Evolutionary conservation across 1,284 basidiomycete species (phyloP).

Genomic region (Puccinia hordei): DNA sequence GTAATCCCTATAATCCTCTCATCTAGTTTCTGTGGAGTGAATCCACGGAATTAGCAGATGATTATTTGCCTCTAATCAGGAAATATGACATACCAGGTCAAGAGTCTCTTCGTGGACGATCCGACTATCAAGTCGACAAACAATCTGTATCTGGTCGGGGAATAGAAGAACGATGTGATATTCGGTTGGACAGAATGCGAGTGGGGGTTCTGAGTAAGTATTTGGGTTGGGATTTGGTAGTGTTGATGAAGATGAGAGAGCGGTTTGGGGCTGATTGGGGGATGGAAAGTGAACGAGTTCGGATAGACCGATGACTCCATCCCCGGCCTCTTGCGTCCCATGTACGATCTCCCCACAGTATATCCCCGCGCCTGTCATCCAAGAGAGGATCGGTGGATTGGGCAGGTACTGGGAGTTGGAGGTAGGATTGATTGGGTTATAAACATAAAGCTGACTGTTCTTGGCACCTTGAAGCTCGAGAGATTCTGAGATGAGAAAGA

Average conservation of each 20-base stretch:
- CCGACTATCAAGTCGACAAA: constrained; percentile 79
- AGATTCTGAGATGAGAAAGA: constrained; percentile 13
- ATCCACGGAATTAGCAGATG: not conserved
- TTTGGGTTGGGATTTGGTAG: not conserved
- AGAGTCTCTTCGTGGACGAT: constrained; percentile 80
- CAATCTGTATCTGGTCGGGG: constrained; percentile 73
- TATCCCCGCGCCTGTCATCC: constrained; percentile 70
- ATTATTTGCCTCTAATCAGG: not conserved
- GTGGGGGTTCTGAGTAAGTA: constrained; percentile 62
- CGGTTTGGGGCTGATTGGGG: constrained; percentile 16
- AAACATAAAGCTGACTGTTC: constrained; percentile 64
- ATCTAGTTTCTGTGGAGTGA: constrained; percentile 66
- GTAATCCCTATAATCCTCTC: constrained; percentile 74
- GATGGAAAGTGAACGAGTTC: constrained; percentile 59
- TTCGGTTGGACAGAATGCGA: constrained; percentile 81
- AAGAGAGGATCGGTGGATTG: constrained; percentile 46
- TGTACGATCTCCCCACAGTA: constrained; percentile 65
- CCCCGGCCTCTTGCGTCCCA: constrained; percentile 60
- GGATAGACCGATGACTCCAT: constrained; percentile 76
- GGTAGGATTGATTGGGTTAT: not conserved
- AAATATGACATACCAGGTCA: constrained; percentile 66
- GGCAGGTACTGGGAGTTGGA: constrained; percentile 16
- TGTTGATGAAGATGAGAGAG: not conserved
- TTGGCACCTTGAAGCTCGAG: constrained; percentile 54
- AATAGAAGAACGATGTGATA: constrained; percentile 91